Evolutionary conservation across 176 grass and related monocot species (phyloP).

Genomic region (Hyparrhenia diplandra): DNA sequence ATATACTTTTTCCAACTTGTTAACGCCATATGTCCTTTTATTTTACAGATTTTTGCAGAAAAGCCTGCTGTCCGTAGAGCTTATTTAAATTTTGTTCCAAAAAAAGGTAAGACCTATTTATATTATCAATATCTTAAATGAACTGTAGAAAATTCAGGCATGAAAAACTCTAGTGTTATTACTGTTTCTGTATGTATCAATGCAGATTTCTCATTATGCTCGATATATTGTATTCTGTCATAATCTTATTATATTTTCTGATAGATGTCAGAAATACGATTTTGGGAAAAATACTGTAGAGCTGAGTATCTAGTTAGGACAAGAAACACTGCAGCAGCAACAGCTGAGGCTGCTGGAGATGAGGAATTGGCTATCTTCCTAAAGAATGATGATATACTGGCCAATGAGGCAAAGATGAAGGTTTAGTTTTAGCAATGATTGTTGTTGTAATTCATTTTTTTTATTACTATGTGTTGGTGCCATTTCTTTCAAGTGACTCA

Average conservation of each 20-base stretch:
- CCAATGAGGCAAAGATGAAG: conserved; percentile 72
- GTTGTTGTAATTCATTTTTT: conserved; percentile 1
- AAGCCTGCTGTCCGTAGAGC: conserved; percentile 93
- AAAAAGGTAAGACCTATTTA: conserved; percentile 52
- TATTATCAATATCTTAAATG: conserved; percentile 4
- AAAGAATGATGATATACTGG: conserved; percentile 92
- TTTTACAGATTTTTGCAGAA: conserved; percentile 93
- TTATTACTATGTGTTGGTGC: conserved; percentile 1
- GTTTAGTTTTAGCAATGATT: conserved; percentile 31
- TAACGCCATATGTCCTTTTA: neutral
- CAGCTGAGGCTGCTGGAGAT: conserved; percentile 92
- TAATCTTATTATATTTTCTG: conserved; percentile 17
- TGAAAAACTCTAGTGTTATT: conserved; percentile 9
- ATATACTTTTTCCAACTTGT: conserved; percentile 1
- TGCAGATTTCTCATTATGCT: conserved; percentile 8
- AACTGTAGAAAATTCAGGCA: conserved; percentile 5
- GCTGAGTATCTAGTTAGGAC: conserved; percentile 92
- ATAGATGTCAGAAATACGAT: conserved; percentile 81
- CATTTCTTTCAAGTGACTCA: conserved; percentile 7
- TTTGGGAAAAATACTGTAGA: conserved; percentile 98
- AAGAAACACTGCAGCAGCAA: conserved; percentile 74
- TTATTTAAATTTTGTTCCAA: conserved; percentile 82
- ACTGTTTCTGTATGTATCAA: neutral
- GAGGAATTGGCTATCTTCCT: conserved; percentile 91
- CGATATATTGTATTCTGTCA: neutral